A percentile compares a stretch with the other conserved stretches of the same genome.
Conservation (phyloP, 116 monocot genomes). For the Dioscorea cayenensis region DNA sequence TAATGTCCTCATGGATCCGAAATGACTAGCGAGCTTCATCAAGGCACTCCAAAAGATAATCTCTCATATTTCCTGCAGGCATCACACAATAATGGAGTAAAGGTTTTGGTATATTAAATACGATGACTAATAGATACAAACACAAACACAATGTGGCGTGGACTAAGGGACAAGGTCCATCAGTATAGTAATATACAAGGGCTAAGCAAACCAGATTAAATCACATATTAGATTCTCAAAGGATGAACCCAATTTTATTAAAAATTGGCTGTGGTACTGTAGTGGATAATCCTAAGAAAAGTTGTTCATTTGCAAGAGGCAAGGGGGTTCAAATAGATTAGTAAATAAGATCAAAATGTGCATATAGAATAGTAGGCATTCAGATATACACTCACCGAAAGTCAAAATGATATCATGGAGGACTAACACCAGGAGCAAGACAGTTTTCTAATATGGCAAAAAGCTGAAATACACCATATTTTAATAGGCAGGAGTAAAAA, state of each 20-base stretch:
- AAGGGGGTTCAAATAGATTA: not conserved
- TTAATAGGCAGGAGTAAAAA: too few relatives aligned
- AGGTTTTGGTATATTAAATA: not conserved
- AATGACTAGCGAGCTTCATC: slow-evolving; percentile 89
- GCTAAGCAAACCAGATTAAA: not conserved
- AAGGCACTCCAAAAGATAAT: slow-evolving; percentile 58
- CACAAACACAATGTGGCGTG: not conserved
- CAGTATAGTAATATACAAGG: not conserved
- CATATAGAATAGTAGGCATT: not conserved
- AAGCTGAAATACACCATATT: too few relatives aligned
- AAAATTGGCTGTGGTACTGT: too few relatives aligned
- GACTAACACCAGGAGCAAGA: too few relatives aligned
- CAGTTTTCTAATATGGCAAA: too few relatives aligned
- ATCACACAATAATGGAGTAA: not conserved
- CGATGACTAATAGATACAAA: not conserved
- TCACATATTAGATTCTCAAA: not conserved
- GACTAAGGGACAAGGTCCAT: not conserved
- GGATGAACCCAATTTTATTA: too few relatives aligned
- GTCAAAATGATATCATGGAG: not conserved
- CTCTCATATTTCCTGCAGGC: slow-evolving; percentile 79
- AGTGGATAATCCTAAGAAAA: not conserved
- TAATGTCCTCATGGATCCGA: slow-evolving; percentile 95
- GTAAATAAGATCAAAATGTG: too few relatives aligned
- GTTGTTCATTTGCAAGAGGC: not conserved
- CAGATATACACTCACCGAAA: not conserved